A percentile compares a stretch with the other conserved stretches of the same genome.
These are phyloP conservation scores for Polyporus arcularius DNA, from an alignment of 768 basidiomycete species.

Conservation along the genomic window DNA sequence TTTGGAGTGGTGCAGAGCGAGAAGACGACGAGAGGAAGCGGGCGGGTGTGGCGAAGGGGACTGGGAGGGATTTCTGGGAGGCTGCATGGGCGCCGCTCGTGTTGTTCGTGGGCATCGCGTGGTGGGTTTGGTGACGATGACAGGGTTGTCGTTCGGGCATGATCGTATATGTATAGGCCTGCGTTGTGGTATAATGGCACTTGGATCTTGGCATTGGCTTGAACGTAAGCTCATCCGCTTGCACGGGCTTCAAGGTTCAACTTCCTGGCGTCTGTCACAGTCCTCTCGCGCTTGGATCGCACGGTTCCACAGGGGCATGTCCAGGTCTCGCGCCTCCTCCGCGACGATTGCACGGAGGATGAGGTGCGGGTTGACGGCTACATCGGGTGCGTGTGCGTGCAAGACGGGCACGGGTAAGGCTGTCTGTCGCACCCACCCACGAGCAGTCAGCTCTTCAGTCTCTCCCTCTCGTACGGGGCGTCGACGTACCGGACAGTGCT, in stretches of 20 bases:
- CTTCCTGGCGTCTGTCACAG: neutral
- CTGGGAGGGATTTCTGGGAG: constrained; percentile 31
- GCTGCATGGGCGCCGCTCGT: constrained; percentile 41
- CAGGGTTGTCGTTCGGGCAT: neutral
- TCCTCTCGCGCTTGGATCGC: constrained; percentile 31
- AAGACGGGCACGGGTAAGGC: constrained; percentile 10
- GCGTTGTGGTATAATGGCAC: too few species aligned
- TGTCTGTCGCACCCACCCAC: neutral
- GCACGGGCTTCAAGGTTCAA: neutral
- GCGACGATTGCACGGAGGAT: constrained; percentile 58
- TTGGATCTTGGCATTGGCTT: too few species aligned
- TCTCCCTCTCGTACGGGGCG: constrained; percentile 10
- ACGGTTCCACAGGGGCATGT: constrained; percentile 46
- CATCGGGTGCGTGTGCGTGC: constrained; percentile 14
- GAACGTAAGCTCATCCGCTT: too few species aligned
- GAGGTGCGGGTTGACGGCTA: constrained; percentile 42
- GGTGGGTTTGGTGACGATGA: constrained; percentile 29
- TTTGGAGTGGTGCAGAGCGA: constrained; percentile 1
- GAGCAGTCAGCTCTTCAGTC: constrained; percentile 3
- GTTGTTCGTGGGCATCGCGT: constrained; percentile 34
- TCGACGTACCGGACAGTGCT: constrained; percentile 44
- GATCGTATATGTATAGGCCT: neutral
- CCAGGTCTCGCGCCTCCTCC: constrained; percentile 48
- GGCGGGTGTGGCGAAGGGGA: constrained; percentile 31
- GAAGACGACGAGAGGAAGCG: constrained; percentile 15